These are phyloP conservation scores for Kwoniella shandongensis DNA, from an alignment of 768 basidiomycete species.

Conservation along the genomic window DNA sequence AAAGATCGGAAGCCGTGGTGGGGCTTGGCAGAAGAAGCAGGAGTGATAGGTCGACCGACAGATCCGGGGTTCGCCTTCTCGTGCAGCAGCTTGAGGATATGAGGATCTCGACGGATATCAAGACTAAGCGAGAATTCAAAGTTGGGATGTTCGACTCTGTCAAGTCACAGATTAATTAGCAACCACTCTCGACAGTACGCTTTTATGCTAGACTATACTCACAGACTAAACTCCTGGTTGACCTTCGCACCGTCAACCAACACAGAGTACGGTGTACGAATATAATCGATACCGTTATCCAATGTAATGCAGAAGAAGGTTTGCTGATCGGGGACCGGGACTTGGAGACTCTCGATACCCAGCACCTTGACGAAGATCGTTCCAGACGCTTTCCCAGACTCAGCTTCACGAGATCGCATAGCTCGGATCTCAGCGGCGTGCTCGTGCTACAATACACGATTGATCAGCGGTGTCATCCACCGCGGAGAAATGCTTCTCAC, in stretches of 20 bases:
- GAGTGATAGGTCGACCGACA: conserved; percentile 58
- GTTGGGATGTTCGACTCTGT: conserved; percentile 67
- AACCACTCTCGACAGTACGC: background rate
- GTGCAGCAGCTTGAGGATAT: conserved; percentile 67
- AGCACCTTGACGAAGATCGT: conserved; percentile 96
- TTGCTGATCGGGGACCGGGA: conserved; percentile 74
- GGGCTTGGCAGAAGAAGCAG: conserved; percentile 67
- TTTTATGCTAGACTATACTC: conserved; percentile 20
- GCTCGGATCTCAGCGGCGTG: conserved; percentile 83
- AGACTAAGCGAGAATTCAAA: conserved; percentile 90
- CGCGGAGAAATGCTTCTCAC: conserved; percentile 70
- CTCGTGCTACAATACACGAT: conserved; percentile 97
- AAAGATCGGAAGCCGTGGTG: conserved; percentile 47
- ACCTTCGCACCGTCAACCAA: conserved; percentile 48
- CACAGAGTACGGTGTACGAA: conserved; percentile 67
- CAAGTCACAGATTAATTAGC: background rate
- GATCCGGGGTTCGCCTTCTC: conserved; percentile 60
- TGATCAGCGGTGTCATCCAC: no score
- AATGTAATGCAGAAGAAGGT: conserved; percentile 80
- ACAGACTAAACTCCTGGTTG: conserved; percentile 54
- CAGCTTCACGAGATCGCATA: conserved; percentile 66
- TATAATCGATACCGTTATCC: conserved; percentile 95
- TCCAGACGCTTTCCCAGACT: conserved; percentile 72
- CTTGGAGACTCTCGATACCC: conserved; percentile 67
- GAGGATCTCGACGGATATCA: conserved; percentile 81